These are phyloP conservation scores for Sporisorium sorghi DNA, from an alignment of 1,284 basidiomycete genomes.

Conservation along the genomic window DNA sequence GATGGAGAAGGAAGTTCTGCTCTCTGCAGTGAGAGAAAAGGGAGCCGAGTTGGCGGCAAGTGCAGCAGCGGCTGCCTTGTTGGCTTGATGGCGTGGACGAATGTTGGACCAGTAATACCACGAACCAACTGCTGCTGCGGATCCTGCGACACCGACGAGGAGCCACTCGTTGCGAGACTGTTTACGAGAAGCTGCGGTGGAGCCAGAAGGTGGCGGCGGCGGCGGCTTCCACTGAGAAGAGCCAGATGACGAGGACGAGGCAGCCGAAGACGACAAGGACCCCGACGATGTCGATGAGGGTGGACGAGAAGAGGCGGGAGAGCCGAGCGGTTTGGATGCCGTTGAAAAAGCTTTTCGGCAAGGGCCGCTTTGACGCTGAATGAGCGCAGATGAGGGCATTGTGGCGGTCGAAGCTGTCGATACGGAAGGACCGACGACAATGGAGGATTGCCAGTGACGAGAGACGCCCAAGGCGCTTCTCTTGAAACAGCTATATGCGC, in stretches of 20 bases:
- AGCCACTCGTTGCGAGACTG: slow-evolving; percentile 65
- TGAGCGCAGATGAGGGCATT: slow-evolving; percentile 8
- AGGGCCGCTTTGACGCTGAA: slow-evolving; percentile 2
- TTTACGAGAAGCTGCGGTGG: slow-evolving; percentile 51
- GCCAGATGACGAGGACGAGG: slow-evolving; percentile 20
- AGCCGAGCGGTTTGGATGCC: slow-evolving; percentile 8
- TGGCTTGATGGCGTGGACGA: slow-evolving; percentile 44
- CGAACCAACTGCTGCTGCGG: slow-evolving; percentile 62
- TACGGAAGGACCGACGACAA: slow-evolving; percentile 11
- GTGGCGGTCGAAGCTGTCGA: slow-evolving; percentile 1
- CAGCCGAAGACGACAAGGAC: slow-evolving; percentile 30
- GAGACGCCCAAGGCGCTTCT: slow-evolving; percentile 41
- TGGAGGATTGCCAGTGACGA: slow-evolving; percentile 17
- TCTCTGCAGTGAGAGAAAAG: slow-evolving; percentile 53
- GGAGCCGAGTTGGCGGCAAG: slow-evolving; percentile 39
- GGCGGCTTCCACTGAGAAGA: slow-evolving; percentile 48
- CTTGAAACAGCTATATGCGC: slow-evolving; percentile 21
- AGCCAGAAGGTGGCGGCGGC: slow-evolving; percentile 39
- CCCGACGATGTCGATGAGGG: slow-evolving; percentile 16
- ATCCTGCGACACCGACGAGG: slow-evolving; percentile 64
- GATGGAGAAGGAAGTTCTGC: slow-evolving; percentile 59
- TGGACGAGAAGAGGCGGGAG: slow-evolving; percentile 22
- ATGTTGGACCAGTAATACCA: slow-evolving; percentile 67
- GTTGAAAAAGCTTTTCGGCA: slow-evolving; percentile 20
- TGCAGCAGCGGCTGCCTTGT: slow-evolving; percentile 35